These are phyloP conservation scores for Sporothrix brasiliensis DNA, from an alignment of 2,329 filamentous ascomycete genomes.

Conservation along the genomic window DNA sequence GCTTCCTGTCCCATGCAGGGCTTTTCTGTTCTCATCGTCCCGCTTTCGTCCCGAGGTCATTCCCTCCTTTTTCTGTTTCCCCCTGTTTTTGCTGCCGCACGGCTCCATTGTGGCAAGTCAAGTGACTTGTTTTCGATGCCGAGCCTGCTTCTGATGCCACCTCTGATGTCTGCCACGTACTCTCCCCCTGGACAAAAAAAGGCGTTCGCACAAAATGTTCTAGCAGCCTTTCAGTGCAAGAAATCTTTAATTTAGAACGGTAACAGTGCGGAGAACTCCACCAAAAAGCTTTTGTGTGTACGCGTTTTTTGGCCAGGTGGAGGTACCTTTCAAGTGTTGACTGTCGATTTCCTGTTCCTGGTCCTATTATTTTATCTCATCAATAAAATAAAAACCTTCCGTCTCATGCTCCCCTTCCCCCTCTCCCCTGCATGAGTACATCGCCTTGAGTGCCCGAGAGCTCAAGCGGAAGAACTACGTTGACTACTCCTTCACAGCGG, in stretches of 20 bases:
- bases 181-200: no score
- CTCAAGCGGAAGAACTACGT: background rate
- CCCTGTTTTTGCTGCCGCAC: slow-evolving; percentile 10
- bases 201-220: no score
- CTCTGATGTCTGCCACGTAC: no score
- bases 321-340: no score
- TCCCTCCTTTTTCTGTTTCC: background rate
- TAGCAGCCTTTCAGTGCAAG: no score
- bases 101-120: slow-evolving; percentile 18
- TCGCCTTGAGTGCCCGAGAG: background rate
- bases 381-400: background rate
- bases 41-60: background rate
- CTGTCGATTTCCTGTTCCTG: no score
- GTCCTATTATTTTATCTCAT: background rate
- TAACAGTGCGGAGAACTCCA: no score
- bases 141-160: background rate
- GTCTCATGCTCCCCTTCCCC: no score
- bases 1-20: background rate
- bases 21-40: background rate
- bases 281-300: no score
- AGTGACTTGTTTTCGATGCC: slow-evolving; percentile 15
- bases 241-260: no score
- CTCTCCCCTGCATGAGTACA: background rate
- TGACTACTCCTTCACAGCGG: background rate
- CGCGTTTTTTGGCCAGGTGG: no score